Conservation (phyloP, 306 rosid genomes). For the Macrotyloma uniflorum region DNA sequence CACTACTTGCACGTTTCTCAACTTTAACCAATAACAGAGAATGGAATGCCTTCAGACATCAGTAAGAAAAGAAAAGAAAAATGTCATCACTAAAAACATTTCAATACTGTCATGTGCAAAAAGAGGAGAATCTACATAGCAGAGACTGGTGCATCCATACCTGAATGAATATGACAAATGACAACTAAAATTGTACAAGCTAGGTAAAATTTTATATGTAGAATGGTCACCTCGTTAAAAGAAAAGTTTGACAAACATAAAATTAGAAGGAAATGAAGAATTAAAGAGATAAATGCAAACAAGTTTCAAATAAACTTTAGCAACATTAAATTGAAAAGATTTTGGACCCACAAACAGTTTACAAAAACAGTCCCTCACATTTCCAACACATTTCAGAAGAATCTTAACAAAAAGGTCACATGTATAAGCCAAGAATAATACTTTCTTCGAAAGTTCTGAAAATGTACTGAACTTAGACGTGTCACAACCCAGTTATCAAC, state of each 20-base stretch:
- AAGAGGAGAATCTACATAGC: neutral
- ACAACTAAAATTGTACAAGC: neutral
- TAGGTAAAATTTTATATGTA: neutral
- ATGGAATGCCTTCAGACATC: neutral
- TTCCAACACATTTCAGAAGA: slow-evolving; percentile 14
- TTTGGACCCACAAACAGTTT: slow-evolving; percentile 19
- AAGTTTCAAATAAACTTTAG: slow-evolving; percentile 14
- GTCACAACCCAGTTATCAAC: neutral
- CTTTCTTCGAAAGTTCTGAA: neutral
- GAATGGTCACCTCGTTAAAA: slow-evolving; percentile 3
- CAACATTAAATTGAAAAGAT: slow-evolving; percentile 3
- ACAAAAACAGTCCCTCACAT: neutral
- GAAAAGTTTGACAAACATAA: neutral
- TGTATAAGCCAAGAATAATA: slow-evolving; percentile 19
- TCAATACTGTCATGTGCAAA: neutral
- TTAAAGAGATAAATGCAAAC: neutral
- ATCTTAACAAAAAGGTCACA: neutral
- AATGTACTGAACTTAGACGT: neutral
- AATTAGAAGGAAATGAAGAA: neutral
- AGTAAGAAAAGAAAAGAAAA: neutral
- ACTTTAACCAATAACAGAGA: slow-evolving; percentile 10
- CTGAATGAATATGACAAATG: slow-evolving; percentile 9
- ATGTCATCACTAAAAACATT: neutral
- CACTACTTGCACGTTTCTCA: neutral
- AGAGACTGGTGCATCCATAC: neutral